Percentiles rank a stretch among this genome's conserved stretches.
Conservation (phyloP, 2,329 filamentous ascomycete species). For the Calonectria honghensis region DNA sequence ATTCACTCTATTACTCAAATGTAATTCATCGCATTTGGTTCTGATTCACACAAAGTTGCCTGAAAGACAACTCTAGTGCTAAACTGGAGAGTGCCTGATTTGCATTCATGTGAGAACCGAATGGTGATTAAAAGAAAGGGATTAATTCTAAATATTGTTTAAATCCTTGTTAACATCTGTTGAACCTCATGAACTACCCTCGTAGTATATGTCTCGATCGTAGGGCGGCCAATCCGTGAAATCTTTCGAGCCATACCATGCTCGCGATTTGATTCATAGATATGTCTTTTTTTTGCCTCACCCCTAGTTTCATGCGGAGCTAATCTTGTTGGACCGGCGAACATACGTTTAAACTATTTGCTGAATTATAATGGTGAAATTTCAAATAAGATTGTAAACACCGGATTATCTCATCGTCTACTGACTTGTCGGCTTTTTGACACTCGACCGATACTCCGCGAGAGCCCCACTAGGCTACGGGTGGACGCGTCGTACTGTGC, state of each 20-base stretch:
- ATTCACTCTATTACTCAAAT: background rate
- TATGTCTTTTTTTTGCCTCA: too few relatives aligned
- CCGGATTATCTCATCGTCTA: background rate
- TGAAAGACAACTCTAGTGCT: background rate
- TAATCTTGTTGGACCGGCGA: too few relatives aligned
- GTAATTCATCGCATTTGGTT: background rate
- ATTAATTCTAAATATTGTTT: background rate
- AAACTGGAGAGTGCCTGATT: background rate
- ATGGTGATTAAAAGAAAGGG: background rate
- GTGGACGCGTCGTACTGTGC: background rate
- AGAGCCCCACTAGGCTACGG: background rate
- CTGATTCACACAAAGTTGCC: background rate
- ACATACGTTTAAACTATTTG: too few relatives aligned
- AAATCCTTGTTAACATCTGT: background rate
- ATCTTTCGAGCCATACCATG: too few relatives aligned
- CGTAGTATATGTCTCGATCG: too few relatives aligned
- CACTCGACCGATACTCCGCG: constrained; percentile 14
- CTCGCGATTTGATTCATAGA: too few relatives aligned
- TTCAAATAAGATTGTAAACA: too few relatives aligned
- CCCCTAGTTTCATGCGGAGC: too few relatives aligned
- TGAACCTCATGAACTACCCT: background rate
- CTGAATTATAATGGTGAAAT: too few relatives aligned
- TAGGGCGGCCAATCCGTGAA: too few relatives aligned
- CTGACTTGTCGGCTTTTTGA: background rate
- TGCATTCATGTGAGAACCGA: background rate